Conservation (phyloP, 2,329 filamentous ascomycete genomes). For the Cytospora mali region DNA sequence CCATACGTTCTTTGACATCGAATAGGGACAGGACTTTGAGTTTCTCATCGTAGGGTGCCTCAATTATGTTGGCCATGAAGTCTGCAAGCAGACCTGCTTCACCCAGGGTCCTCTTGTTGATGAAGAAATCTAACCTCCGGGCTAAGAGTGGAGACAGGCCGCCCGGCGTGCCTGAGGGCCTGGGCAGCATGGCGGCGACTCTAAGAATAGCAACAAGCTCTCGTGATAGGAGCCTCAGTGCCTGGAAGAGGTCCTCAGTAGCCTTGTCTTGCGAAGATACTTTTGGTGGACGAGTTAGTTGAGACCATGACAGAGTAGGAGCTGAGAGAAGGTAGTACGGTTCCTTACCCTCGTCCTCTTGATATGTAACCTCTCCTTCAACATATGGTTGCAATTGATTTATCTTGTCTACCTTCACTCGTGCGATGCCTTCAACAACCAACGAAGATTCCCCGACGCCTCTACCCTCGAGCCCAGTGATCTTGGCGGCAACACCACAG, state of each 20-base stretch:
- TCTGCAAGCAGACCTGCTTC: conserved; percentile 89
- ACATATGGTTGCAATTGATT: conserved; percentile 82
- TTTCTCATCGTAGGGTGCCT: conserved; percentile 88
- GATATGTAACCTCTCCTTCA: conserved; percentile 74
- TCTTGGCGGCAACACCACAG: conserved; percentile 80
- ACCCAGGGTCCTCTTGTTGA: conserved; percentile 75
- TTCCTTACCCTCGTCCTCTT: conserved; percentile 67
- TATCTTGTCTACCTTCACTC: conserved; percentile 75
- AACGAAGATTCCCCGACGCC: conserved; percentile 77
- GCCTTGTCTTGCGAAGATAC: conserved; percentile 55
- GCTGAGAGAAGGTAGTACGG: neutral
- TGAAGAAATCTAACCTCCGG: conserved; percentile 83
- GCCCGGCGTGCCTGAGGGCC: conserved; percentile 61
- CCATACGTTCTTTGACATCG: conserved; percentile 75
- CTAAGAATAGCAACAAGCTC: conserved; percentile 85
- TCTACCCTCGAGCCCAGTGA: conserved; percentile 75
- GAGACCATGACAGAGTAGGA: neutral
- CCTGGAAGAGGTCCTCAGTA: conserved; percentile 71
- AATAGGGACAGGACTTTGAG: conserved; percentile 81
- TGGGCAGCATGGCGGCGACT: conserved; percentile 80
- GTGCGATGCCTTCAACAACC: conserved; percentile 80
- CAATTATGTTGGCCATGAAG: conserved; percentile 94
- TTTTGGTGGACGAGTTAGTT: conserved; percentile 31
- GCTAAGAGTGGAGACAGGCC: conserved; percentile 81
- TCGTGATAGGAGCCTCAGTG: conserved; percentile 80